Conservation (phyloP, 164 flowering plant genomes). For the Aristolochia californica region DNA sequence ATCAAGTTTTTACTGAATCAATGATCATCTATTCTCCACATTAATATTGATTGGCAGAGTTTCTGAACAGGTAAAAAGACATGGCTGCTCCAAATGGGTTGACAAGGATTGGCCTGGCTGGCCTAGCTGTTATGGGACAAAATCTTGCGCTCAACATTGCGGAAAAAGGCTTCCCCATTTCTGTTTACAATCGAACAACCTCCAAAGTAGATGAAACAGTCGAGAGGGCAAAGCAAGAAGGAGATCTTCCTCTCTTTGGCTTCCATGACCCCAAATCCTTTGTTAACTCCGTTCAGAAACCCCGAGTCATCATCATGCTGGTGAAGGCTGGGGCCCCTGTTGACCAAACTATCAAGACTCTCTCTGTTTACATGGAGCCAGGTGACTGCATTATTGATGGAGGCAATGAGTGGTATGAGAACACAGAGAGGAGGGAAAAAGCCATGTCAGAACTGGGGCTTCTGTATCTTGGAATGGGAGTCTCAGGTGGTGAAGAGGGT, state of each 20-base stretch:
- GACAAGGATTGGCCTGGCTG: conserved; percentile 59
- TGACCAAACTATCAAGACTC: conserved; percentile 53
- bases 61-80: neutral
- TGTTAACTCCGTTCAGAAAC: conserved; percentile 47
- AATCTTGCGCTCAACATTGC: conserved; percentile 84
- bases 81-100: conserved; percentile 1
- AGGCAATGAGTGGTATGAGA: conserved; percentile 70
- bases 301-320: conserved; percentile 57
- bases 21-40: no score
- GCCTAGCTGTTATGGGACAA: conserved; percentile 78
- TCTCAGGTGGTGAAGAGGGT: conserved; percentile 77
- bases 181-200: conserved; percentile 69
- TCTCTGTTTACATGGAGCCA: conserved; percentile 50
- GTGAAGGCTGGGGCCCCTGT: conserved; percentile 69
- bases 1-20: neutral
- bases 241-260: conserved; percentile 54
- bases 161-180: conserved; percentile 77
- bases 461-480: conserved; percentile 68
- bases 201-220: conserved; percentile 72
- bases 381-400: conserved; percentile 72
- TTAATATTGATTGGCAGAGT: no score
- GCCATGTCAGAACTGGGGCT: conserved; percentile 47
- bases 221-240: conserved; percentile 55
- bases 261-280: conserved; percentile 59
- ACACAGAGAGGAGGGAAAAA: conserved; percentile 57